Conservation (phyloP, 352 stramenopile genomes). For the Globisporangium alternatum region DNA sequence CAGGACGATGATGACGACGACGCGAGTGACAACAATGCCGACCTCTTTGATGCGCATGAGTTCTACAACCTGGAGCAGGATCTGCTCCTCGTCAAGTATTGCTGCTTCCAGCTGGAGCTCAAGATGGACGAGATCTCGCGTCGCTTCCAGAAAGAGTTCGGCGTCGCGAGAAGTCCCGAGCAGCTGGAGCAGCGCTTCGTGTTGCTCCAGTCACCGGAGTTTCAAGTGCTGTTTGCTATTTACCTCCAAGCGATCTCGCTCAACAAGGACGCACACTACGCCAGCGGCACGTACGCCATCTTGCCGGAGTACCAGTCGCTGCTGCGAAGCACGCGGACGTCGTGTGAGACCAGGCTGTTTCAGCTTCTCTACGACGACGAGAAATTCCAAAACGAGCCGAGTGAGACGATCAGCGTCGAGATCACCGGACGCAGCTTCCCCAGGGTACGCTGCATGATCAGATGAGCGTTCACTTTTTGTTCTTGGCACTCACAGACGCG, state of each 20-base stretch:
- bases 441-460: constrained; percentile 28
- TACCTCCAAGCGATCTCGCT: constrained; percentile 44
- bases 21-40: constrained; percentile 26
- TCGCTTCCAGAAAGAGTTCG: constrained; percentile 51
- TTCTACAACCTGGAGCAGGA: constrained; percentile 54
- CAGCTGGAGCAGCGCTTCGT: constrained; percentile 44
- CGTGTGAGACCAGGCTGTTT: constrained; percentile 57
- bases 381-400: constrained; percentile 41
- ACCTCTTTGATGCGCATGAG: constrained; percentile 39
- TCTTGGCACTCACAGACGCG: neutral
- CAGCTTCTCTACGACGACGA: constrained; percentile 65
- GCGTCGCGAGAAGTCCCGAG: constrained; percentile 20
- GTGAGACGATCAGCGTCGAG: constrained; percentile 50
- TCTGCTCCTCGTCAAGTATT: constrained; percentile 52
- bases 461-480: neutral
- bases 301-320: constrained; percentile 47
- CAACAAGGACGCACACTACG: constrained; percentile 35
- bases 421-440: constrained; percentile 57
- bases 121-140: constrained; percentile 29
- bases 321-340: constrained; percentile 45
- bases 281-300: constrained; percentile 25
- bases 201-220: constrained; percentile 34
- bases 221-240: constrained; percentile 41
- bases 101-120: constrained; percentile 55
- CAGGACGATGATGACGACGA: constrained; percentile 18